Conservation (phyloP, 1,139 yeast genomes). For the Spathaspora sp. region DNA sequence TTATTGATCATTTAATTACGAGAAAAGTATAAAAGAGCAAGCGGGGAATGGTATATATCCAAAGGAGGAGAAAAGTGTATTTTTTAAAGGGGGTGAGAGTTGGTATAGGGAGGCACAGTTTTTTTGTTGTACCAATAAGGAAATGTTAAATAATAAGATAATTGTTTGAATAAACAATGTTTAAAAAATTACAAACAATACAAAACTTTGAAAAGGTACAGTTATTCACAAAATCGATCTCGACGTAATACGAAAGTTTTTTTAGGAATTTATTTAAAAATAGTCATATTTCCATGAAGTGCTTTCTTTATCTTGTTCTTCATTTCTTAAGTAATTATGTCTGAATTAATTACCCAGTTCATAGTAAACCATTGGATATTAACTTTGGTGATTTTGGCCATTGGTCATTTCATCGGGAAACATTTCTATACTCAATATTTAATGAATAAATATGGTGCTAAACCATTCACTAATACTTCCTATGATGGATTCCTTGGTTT, state of each 20-base stretch:
- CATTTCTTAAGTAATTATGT: neutral
- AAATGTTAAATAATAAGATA: neutral
- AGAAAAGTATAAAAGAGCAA: no score
- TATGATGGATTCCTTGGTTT: conserved; percentile 19
- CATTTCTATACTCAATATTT: conserved; percentile 6
- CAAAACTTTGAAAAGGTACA: neutral
- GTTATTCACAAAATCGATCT: no score
- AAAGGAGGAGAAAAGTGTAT: neutral
- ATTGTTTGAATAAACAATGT: neutral
- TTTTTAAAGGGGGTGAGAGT: neutral
- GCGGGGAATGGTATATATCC: no score
- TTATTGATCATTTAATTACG: no score
- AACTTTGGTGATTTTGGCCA: neutral
- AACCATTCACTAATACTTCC: conserved; percentile 15
- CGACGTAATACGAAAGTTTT: no score
- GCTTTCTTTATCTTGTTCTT: no score
- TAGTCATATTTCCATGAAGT: no score
- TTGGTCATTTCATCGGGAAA: neutral
- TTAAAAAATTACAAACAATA: neutral
- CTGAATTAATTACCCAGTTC: neutral
- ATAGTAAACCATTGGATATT: neutral
- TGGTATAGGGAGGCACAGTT: no score
- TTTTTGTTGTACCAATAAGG: no score
- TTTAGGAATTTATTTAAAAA: no score
- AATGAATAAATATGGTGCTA: conserved; percentile 17